Evolutionary conservation across 2,329 filamentous ascomycete genomes (phyloP), one percentile per base, ranked within the genome.

Genomic region (Talaromyces sp.): DNA sequence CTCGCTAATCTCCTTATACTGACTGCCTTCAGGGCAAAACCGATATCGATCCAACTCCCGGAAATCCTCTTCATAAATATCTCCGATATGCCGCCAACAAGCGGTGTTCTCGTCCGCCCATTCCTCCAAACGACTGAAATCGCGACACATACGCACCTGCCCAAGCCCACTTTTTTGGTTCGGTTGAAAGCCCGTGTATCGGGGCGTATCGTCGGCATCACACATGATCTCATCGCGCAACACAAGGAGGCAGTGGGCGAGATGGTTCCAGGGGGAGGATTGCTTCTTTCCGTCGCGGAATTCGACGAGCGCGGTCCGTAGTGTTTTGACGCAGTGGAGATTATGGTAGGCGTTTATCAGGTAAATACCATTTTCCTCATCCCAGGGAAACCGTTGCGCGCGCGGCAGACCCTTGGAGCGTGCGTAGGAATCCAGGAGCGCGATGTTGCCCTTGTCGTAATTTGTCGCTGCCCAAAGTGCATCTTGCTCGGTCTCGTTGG

Each of bases 301-400:
- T 46, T 50, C 55, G 19, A 27, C 24, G 24, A 56, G 24, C 19
- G 24, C 21, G 38, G 46, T 38, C 17, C 29, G 27, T 17, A 31
- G n/a, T 27, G 24, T 50, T 27, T 46, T 26, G 55, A 74, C 56
- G 56, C 71, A 73, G 58, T 74, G 71, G 7, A 74, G 56, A 43
- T 67, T 66, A 58, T 74, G 70, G 53, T 61, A 67, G 5, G 65
- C 70, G 41, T 72, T 64, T 17, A 73, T 55, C 10, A 73, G 58
- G 52, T 72, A 73, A 10, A 72, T 51, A 2, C 70, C 68, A 32
- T 70, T 69, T 19, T 54, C 60, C 8, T 65, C 26, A 54, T 73
- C 71, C 71, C 71, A 74, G 0, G 71, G 71, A 55, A 72, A 73
- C 5, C 64, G 54, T 56, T 71, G 68, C 1, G 71, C 65, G 1